Base-by-base conservation (phyloP, 2,329 filamentous ascomycete genomes). In the Ophiosphaerella narmari region DNA sequence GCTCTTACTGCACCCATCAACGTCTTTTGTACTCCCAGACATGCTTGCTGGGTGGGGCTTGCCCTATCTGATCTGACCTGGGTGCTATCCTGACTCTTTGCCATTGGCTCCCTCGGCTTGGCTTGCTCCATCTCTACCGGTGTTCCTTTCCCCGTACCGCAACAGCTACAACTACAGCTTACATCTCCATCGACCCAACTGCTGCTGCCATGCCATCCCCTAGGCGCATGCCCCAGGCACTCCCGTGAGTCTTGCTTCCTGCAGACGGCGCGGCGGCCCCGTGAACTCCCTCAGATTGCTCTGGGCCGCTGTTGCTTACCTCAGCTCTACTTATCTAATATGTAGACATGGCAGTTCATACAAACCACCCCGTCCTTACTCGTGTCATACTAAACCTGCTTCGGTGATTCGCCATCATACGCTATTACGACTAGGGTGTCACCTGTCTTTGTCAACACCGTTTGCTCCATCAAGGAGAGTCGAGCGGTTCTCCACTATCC, bases 261-360 rank as follows among this genome's bases (percentile, higher is more conserved):
- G 35, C 46, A 52, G 52, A 34, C 43, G 24, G 44, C 48, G 52
- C 44, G 18, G 46, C 55, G 45, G 48, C 57, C 55, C 55, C 61
- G 57, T 57, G 54, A 50, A 54, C 54, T 54, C 48, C 52, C 54
- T 52, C 47, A 26, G 41, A 43, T 54, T 47, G 43, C 56, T 41
- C 38, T 11, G 39, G 46, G 54, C 48, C 47, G 46, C 50, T 41
- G 43, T 47, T 58, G 60, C 63, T 67, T 59, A 66, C 46, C 51
- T 61, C 65, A 67, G 58, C 49, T 46, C 51, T 53, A 57, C 21
- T 39, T 44, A 43, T 61, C 65, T 67, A 57, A 66, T 54, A 34
- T 49, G 37, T 50, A 45, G 39, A 48, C 49, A 47, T 38, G 55
- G 52, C 44, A 59, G 50, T 43, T 46, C 41, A 7, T 48, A 52